Percentiles rank a stretch among this genome's conserved stretches.
phyloP scores from a whole-genome alignment of 495 filamentous ascomycete genomes.

The Beverwykella pulmonaria region DNA sequence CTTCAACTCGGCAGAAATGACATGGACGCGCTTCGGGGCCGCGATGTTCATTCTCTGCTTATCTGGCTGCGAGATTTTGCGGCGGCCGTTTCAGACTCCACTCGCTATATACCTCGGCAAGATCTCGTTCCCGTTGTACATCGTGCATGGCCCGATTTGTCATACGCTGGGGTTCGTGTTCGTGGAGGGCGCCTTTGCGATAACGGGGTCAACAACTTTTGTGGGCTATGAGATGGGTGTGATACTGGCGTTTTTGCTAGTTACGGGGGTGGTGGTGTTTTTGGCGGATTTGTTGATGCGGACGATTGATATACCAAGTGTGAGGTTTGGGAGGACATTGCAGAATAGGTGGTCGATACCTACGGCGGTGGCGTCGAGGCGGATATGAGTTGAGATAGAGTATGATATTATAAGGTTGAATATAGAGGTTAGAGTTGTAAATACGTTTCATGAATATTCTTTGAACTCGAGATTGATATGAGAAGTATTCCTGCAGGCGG shows the following conservation, averaged over 20 bases:
- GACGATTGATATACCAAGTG: constrained; percentile 60
- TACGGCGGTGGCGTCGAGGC: too few relatives aligned
- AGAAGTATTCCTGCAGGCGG: too few relatives aligned
- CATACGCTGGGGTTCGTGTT: constrained; percentile 51
- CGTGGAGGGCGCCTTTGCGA: constrained; percentile 53
- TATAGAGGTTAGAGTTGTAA: too few relatives aligned
- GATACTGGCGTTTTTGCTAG: constrained; percentile 52
- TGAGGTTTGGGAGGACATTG: constrained; percentile 58
- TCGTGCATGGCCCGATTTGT: constrained; percentile 56
- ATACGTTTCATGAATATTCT: too few relatives aligned
- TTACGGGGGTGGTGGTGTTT: constrained; percentile 56
- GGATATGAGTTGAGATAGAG: neutral
- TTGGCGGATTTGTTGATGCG: constrained; percentile 63
- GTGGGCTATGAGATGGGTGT: constrained; percentile 57
- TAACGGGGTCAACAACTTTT: constrained; percentile 58
- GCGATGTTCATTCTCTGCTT: constrained; percentile 15
- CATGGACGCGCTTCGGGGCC: constrained; percentile 20
- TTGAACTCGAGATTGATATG: too few relatives aligned
- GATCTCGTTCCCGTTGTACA: constrained; percentile 57
- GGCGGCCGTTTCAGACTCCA: constrained; percentile 18
- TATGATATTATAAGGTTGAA: too few relatives aligned
- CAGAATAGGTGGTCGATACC: constrained; percentile 49
- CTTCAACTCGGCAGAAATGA: constrained; percentile 1
- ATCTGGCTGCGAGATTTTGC: constrained; percentile 10
- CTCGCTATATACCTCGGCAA: constrained; percentile 53